Base-by-base conservation (phyloP, 2,329 filamentous ascomycete species). In the Talaromyces islandicus region DNA sequence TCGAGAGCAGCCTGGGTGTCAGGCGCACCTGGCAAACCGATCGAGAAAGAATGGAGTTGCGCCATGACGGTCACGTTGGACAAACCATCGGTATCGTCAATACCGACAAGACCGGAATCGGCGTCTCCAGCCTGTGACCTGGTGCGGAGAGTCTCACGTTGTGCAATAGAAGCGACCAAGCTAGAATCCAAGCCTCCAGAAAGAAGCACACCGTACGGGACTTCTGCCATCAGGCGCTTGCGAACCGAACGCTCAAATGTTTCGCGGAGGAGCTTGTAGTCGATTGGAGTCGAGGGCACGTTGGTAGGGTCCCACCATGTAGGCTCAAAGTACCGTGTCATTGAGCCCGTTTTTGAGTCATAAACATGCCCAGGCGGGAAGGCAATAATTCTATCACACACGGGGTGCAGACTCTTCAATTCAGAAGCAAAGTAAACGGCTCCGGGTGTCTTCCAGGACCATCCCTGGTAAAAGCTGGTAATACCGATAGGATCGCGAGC, bases 11-110 rank as follows among this genome's bases (percentile, higher is more conserved):
- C 94, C 76, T 89, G 87, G 71, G 91, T 94, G 76, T 99, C 94
- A 55, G 94, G 94, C 35, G 94, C 91, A 67, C 88, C 90, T 7
- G 93, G 92, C 38, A 99, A 87, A 72, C 94, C 94, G 67, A 99
- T 99, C 17, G 94, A 99, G 83, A 99, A 99, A 17, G 92, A 97
- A 85, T 97, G 95, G 76, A 99, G 86, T 77, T 97, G 90, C 38
- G 93, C 92, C 58, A 97, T 86, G 70, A 94, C 91, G 59, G 92
- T 94, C 64, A 96, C 85, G 14, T 92, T 96, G 54, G 89, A 91
- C 63, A 97, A 80, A 71, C 93, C 85, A 81, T 96, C 89, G 61
- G 93, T 86, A 72, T 96, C 92, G 70, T 97, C 94, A 68, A 99
- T 95, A 70, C 94, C 94, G 62, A 97, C 93, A 53, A 97, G 83